Percentiles rank a stretch among this genome's conserved stretches.
Evolutionary conservation across 306 rosid species (phyloP).

Genomic region (Quercus agrifolia): DNA sequence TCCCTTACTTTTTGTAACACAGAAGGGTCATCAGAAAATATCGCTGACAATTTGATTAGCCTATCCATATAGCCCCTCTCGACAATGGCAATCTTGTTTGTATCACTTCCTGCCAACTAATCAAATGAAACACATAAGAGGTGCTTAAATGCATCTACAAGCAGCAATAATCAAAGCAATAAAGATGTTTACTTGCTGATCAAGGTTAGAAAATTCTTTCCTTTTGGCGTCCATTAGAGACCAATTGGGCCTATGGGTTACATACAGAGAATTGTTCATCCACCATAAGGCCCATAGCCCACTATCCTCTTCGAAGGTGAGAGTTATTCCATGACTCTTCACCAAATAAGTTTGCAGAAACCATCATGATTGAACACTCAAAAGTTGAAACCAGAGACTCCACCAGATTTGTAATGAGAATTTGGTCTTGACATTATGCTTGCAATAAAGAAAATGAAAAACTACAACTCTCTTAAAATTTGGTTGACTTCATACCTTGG

Average conservation of each 20-base stretch:
- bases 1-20: slow-evolving; percentile 80
- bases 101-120: slow-evolving; percentile 22
- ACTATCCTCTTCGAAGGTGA: too few species aligned
- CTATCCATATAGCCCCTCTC: slow-evolving; percentile 74
- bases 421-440: background rate
- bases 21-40: slow-evolving; percentile 70
- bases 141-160: slow-evolving; percentile 1
- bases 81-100: slow-evolving; percentile 17
- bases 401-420: background rate
- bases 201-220: background rate
- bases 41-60: slow-evolving; percentile 67
- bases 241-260: background rate
- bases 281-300: too few species aligned
- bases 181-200: background rate
- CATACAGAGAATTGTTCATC: too few species aligned
- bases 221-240: background rate
- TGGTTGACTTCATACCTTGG: slow-evolving; percentile 53
- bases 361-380: too few species aligned
- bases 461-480: background rate
- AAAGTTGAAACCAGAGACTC: background rate
- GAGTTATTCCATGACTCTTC: too few species aligned
- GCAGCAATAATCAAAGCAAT: background rate
- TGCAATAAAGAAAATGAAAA: background rate
- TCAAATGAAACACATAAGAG: slow-evolving; percentile 28
- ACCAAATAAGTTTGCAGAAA: too few species aligned